Base-by-base conservation (phyloP, 2,329 filamentous ascomycete genomes). In the Monosporascus sp. region DNA sequence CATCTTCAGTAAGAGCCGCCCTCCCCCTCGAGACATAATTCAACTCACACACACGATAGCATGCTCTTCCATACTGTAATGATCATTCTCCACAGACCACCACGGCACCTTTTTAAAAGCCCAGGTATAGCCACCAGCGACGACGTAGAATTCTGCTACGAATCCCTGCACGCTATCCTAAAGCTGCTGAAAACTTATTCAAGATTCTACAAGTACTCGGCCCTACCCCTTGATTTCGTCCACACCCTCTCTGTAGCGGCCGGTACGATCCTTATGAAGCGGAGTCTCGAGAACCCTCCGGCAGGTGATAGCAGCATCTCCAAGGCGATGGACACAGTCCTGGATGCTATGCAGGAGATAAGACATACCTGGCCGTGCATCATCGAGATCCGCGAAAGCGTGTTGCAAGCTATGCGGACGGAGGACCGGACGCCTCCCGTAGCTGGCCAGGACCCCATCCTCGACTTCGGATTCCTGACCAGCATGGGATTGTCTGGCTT, bases 341-440 rank as follows among this genome's bases (percentile, higher is more conserved):
- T 75, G 0, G 74, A 79, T 5, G 75, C 76, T 37, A 77, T 82
- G 56, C 70, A 77, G 37, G 70, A 73, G n/a, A 77, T 84, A 37
- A 70, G 82, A 31, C 70, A 75, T 41, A 75, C 74, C 7, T 78
- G 72, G 71, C 72, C 73, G 6, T 77, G 73, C 56, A 70, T 76
- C 35, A 64, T 63, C 25, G 74, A 76, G 56, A 71, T 78, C 8
- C 62, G 65, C 31, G 69, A 72, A 48, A 66, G 66, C 14, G 63
- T 70, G 7, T 56, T 60, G 6, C 51, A 58, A 8, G 59, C 61
- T 3, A 50, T 60, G 43, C 53, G 50, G 43, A 52, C 53, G 8
- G 20, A 6, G 51, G 47, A n/a, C 49, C 52, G 51, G 39, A 55
- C 49, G 6, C 48, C 37, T 1, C 31, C 41, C 20, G 55, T 56